Conservation (phyloP, 805 yeast species). For the Monosporozyma aerobia region DNA sequence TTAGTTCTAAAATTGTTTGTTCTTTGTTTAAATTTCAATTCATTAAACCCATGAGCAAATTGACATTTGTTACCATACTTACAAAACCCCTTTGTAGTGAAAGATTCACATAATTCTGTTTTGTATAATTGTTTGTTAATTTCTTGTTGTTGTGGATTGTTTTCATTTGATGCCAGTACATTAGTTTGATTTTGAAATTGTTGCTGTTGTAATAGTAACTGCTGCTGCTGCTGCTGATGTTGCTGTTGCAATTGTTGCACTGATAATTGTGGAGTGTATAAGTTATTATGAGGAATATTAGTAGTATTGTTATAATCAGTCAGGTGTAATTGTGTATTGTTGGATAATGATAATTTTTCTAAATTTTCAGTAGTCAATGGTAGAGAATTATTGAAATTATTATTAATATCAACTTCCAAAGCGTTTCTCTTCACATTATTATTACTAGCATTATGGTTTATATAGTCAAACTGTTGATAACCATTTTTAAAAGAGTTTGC, state of each 20-base stretch:
- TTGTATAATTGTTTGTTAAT: constrained; percentile 67
- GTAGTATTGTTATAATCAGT: background rate
- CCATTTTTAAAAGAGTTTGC: background rate
- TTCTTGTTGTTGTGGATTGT: constrained; percentile 4
- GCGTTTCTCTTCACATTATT: background rate
- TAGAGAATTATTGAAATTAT: constrained; percentile 7
- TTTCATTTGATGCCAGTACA: background rate
- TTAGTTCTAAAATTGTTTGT: constrained; percentile 85
- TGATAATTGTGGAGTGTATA: background rate
- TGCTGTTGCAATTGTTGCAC: background rate
- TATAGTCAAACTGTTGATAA: background rate
- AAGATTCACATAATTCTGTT: constrained; percentile 83
- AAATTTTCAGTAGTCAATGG: constrained; percentile 28
- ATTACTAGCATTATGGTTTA: background rate
- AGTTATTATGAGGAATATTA: background rate
- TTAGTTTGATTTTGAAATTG: background rate
- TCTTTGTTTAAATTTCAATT: constrained; percentile 54
- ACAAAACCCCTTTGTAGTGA: constrained; percentile 58
- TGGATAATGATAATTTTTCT: constrained; percentile 13
- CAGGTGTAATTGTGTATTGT: background rate
- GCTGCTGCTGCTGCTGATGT: background rate
- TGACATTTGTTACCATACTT: constrained; percentile 90
- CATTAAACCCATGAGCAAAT: constrained; percentile 83
- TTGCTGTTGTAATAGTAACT: background rate
- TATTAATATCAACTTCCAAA: constrained; percentile 25